Conservation (phyloP, 228 moss, liverwort and hornwort genomes). For the Sphagnum magellanicum region DNA sequence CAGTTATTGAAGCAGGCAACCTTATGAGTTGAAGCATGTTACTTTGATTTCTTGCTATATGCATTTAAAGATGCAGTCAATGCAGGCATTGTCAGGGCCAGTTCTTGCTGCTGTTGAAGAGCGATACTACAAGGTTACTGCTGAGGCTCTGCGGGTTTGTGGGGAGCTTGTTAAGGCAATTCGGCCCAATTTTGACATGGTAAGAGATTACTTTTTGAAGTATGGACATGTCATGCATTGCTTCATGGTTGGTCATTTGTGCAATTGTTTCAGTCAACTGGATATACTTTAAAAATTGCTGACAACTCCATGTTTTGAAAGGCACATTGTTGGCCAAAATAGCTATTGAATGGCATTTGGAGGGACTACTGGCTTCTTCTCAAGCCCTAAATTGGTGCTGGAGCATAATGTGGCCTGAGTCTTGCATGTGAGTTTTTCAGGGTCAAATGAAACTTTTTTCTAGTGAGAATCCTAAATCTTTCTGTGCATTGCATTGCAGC, state of each 20-base stretch:
- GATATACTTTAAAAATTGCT: not conserved
- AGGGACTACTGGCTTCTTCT: no score
- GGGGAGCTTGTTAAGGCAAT: constrained; percentile 99
- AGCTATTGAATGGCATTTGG: no score
- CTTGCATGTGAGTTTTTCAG: no score
- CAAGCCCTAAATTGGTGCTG: no score
- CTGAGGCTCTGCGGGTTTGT: constrained; percentile 94
- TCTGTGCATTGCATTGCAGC: constrained; percentile 25
- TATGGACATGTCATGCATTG: not conserved
- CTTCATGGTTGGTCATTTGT: not conserved
- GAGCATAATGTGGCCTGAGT: no score
- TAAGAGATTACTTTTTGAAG: constrained; percentile 12
- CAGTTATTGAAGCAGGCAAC: not conserved
- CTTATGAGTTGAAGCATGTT: no score
- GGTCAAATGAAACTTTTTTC: no score
- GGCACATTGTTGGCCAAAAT: no score
- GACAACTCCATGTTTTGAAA: no score
- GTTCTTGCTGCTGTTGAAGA: constrained; percentile 90
- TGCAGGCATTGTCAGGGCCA: constrained; percentile 84
- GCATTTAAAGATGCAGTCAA: constrained; percentile 5
- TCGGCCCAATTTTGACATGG: constrained; percentile 72
- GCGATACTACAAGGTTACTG: constrained; percentile 98
- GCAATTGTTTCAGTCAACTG: no score
- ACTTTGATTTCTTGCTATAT: no score
- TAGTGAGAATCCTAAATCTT: no score